phyloP scores from a whole-genome alignment of 371 early-diverging fungal species.

The Mucor racemosus region DNA sequence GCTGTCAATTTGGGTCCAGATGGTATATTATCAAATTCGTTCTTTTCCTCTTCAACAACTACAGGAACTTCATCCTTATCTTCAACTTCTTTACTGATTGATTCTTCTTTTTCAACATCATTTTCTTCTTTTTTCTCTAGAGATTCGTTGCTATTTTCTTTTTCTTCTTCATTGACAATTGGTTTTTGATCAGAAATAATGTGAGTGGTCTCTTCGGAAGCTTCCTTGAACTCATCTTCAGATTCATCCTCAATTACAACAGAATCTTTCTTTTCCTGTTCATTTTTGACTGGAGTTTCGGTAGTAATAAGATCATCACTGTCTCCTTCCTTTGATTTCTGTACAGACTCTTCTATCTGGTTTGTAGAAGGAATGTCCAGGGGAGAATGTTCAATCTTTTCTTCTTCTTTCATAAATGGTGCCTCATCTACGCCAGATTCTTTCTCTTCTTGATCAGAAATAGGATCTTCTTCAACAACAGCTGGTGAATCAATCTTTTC shows the following conservation, averaged over 20 bases:
- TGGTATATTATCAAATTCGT: conserved; percentile 28
- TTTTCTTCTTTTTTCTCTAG: conserved; percentile 7
- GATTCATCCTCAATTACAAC: background rate
- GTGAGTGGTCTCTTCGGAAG: background rate
- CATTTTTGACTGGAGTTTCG: background rate
- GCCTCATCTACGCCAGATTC: conserved; percentile 18
- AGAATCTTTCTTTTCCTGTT: conserved; percentile 5
- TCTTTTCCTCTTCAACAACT: conserved; percentile 20
- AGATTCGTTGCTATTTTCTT: background rate
- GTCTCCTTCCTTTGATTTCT: background rate
- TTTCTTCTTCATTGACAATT: background rate
- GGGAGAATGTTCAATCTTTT: background rate
- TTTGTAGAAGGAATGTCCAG: background rate
- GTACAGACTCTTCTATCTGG: background rate
- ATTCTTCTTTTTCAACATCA: conserved; percentile 11
- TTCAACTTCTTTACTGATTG: conserved; percentile 8
- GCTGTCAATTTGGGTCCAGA: conserved; percentile 49
- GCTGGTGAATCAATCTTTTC: background rate
- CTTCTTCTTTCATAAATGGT: background rate
- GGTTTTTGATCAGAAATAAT: conserved; percentile 2
- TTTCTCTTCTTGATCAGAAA: conserved; percentile 19
- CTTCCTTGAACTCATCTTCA: conserved; percentile 1
- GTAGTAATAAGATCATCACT: background rate
- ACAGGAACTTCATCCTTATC: conserved; percentile 8
- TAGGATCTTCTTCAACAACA: conserved; percentile 18